Conservation (phyloP, 2,329 filamentous ascomycete species). For the Coniochaeta prunicola region DNA sequence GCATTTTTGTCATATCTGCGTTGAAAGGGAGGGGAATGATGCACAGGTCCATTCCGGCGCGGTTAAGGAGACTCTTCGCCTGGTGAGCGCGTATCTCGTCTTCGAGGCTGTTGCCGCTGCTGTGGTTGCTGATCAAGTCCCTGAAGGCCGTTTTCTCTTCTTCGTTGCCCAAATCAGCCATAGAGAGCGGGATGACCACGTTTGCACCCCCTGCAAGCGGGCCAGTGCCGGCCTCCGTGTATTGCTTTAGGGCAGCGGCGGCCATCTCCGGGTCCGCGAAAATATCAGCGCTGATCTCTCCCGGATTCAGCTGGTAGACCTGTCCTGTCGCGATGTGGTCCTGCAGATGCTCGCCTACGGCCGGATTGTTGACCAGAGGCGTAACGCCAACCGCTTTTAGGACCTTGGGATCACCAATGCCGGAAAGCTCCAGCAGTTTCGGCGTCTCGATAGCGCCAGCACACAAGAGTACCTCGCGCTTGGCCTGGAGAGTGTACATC, state of each 20-base stretch:
- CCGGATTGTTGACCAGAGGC: constrained; percentile 32
- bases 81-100: constrained; percentile 10
- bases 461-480: constrained; percentile 47
- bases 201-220: constrained; percentile 28
- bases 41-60: constrained; percentile 19
- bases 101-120: constrained; percentile 11
- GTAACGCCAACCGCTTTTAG: constrained; percentile 32
- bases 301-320: constrained; percentile 32
- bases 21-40: constrained; percentile 27
- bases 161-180: constrained; percentile 16
- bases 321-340: constrained; percentile 30
- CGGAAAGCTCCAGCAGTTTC: constrained; percentile 52
- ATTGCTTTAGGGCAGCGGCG: constrained; percentile 23
- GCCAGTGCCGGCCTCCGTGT: constrained; percentile 24
- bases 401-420: constrained; percentile 42
- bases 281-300: constrained; percentile 26
- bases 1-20: constrained; percentile 19
- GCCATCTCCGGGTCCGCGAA: constrained; percentile 25
- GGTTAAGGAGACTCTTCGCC: constrained; percentile 20
- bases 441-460: constrained; percentile 51
- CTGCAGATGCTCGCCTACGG: constrained; percentile 42
- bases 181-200: constrained; percentile 21
- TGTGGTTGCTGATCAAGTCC: too few species aligned
- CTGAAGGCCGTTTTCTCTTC: constrained; percentile 18
- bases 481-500: constrained; percentile 8